Evolutionary conservation across 306 rosid genomes (phyloP).

Genomic region (Herpetospermum pedunculosum): DNA sequence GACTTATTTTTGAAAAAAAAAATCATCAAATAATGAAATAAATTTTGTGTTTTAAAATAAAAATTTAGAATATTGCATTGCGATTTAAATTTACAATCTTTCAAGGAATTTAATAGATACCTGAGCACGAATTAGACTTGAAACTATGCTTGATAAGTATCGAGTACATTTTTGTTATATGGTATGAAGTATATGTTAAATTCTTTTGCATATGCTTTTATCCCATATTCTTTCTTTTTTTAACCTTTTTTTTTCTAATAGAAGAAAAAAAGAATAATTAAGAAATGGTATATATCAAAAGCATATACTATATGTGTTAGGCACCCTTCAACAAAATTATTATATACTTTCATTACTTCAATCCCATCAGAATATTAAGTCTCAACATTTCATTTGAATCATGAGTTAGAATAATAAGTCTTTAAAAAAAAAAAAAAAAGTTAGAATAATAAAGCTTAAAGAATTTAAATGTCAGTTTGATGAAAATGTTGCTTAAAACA

Average conservation of each 20-base stretch:
- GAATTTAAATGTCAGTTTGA: too few species aligned
- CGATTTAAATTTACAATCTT: too few species aligned
- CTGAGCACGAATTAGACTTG: too few species aligned
- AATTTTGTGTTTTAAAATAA: not conserved
- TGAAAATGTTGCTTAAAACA: too few species aligned
- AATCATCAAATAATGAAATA: too few species aligned
- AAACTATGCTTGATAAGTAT: too few species aligned
- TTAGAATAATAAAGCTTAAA: too few species aligned
- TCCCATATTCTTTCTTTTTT: not conserved
- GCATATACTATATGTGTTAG: not conserved
- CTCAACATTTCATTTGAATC: not conserved
- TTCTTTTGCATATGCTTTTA: not conserved
- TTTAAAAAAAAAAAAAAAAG: too few species aligned
- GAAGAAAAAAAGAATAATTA: not conserved
- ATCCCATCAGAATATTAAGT: not conserved
- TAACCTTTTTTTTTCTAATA: not conserved
- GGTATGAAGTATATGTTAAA: not conserved
- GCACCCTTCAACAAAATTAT: not conserved
- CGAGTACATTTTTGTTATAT: not conserved
- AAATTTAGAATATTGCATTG: too few species aligned
- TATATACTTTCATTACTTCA: too few species aligned
- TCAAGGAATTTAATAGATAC: not conserved
- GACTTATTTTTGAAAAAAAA: too few species aligned
- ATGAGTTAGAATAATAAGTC: too few species aligned
- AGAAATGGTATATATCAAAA: not conserved